A percentile compares a stretch with the other conserved stretches of the same genome.
Evolutionary conservation across 2,329 filamentous ascomycete species (phyloP).

Genomic region (Ophiostoma ulmi): DNA sequence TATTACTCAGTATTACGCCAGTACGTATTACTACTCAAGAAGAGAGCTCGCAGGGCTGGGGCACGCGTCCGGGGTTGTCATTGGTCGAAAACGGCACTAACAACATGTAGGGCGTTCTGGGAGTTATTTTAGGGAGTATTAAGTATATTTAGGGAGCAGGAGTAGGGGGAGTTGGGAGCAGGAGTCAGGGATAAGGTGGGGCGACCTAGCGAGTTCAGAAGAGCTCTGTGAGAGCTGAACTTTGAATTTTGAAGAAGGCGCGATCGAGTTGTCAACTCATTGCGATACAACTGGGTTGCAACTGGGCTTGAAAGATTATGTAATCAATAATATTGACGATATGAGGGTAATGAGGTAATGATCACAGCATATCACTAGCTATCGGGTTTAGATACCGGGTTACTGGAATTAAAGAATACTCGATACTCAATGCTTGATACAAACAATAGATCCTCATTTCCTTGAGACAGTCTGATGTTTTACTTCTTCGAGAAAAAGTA

Average conservation of each 20-base stretch:
- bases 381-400: not conserved
- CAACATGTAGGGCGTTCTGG: not conserved
- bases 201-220: not conserved
- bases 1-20: not conserved
- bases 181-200: constrained; percentile 6
- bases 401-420: not conserved
- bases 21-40: not conserved
- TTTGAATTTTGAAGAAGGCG: not conserved
- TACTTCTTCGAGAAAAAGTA: not conserved
- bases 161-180: not conserved
- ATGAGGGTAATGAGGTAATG: not conserved
- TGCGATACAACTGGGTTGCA: not conserved
- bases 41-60: constrained; percentile 6
- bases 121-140: not conserved
- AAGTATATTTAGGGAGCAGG: not conserved
- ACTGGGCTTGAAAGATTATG: not conserved
- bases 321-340: not conserved
- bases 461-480: not conserved
- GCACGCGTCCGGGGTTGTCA: not conserved
- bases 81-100: not conserved
- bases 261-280: not conserved
- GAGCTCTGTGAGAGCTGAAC: not conserved
- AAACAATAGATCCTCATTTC: not conserved
- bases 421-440: not conserved
- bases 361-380: not conserved